Percentiles rank a stretch among this genome's conserved stretches.
Evolutionary conservation across 208 protist genomes (phyloP).

Genomic region (Leishmania arabica): DNA sequence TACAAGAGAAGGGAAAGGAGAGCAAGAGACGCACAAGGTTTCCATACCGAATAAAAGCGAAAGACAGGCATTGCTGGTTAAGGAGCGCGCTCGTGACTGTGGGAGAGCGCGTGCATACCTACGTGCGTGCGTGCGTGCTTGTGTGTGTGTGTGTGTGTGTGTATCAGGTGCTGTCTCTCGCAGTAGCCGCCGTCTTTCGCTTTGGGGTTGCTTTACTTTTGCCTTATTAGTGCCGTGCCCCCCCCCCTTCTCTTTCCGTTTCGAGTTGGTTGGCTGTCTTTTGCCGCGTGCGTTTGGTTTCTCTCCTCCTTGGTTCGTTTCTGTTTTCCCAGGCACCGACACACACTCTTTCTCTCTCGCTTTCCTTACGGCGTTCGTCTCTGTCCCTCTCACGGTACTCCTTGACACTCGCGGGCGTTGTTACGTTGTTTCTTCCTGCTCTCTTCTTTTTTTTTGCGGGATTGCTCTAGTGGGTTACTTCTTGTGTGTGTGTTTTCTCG

Average conservation of each 20-base stretch:
- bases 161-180: not conserved
- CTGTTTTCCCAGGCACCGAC: not conserved
- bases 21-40: not conserved
- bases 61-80: not conserved
- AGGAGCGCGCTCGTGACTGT: not conserved
- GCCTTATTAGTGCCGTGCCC: not conserved
- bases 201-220: not conserved
- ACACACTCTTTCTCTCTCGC: too few relatives aligned
- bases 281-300: too few relatives aligned
- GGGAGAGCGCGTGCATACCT: not conserved
- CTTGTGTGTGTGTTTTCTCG: too few relatives aligned
- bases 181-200: not conserved
- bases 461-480: too few relatives aligned
- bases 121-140: too few relatives aligned
- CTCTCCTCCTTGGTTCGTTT: slow-evolving; percentile 3
- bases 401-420: too few relatives aligned
- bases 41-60: not conserved
- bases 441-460: too few relatives aligned
- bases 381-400: too few relatives aligned
- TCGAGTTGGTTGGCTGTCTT: too few relatives aligned
- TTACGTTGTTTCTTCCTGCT: too few relatives aligned
- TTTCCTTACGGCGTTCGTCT: too few relatives aligned
- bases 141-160: too few relatives aligned
- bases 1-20: not conserved
- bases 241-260: not conserved